Evolutionary conservation across 2,329 filamentous ascomycete species (phyloP).

Genomic region (Pleoardoris graminearum): DNA sequence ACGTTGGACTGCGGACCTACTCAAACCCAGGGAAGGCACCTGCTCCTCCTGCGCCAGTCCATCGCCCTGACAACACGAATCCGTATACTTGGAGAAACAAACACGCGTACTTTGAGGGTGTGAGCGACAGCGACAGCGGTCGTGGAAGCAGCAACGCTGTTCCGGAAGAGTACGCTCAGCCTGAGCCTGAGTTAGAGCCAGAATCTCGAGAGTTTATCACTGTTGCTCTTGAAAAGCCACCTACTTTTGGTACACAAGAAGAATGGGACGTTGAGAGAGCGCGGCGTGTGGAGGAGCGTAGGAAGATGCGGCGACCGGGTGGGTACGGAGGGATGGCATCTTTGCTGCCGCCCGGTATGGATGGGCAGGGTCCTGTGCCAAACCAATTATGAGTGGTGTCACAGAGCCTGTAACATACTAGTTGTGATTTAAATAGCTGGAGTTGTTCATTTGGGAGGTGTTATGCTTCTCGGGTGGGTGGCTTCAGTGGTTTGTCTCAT

Average conservation of each 20-base stretch:
- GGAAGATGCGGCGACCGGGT: background rate
- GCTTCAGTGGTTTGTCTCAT: no score
- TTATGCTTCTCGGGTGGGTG: no score
- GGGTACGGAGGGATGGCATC: background rate
- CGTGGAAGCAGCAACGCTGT: background rate
- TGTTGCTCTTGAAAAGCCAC: background rate
- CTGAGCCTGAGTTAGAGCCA: background rate
- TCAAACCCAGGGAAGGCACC: background rate
- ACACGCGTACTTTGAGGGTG: background rate
- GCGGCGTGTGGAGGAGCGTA: background rate
- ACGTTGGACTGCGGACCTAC: background rate
- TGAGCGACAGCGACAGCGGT: background rate
- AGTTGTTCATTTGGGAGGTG: no score
- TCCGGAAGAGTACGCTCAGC: background rate
- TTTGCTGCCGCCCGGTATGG: background rate
- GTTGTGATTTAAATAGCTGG: background rate
- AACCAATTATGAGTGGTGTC: no score
- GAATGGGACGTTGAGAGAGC: background rate
- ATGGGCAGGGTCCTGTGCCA: background rate
- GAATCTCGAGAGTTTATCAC: background rate
- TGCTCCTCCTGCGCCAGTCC: background rate
- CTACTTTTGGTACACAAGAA: background rate
- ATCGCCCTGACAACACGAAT: background rate
- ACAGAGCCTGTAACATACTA: no score
- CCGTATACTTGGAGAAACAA: background rate